phyloP scores from a whole-genome alignment of 352 stramenopile genomes.

The Phytophthora kernoviae region DNA sequence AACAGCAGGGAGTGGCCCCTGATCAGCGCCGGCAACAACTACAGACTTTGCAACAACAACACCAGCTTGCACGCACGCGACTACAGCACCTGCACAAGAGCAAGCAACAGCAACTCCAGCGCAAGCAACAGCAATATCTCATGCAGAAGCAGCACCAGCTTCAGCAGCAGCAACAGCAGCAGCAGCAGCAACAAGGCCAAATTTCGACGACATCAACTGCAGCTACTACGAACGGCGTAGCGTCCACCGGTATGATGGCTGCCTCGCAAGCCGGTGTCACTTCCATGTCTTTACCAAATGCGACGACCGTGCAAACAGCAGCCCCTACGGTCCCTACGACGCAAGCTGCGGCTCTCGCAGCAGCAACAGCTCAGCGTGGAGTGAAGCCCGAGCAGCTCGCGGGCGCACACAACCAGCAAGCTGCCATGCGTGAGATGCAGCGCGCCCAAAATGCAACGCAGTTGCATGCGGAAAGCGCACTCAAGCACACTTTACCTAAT shows the following conservation, averaged over 20 bases:
- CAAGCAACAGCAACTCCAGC: slow-evolving; percentile 82
- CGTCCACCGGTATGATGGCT: slow-evolving; percentile 37
- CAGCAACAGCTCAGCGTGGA: slow-evolving; percentile 30
- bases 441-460: slow-evolving; percentile 62
- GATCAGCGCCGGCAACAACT: slow-evolving; percentile 72
- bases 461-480: slow-evolving; percentile 39
- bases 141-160: slow-evolving; percentile 81
- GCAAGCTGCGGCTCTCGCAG: slow-evolving; percentile 28
- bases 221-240: slow-evolving; percentile 20
- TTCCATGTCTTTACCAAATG: slow-evolving; percentile 43
- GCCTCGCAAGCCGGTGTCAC: slow-evolving; percentile 36
- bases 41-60: slow-evolving; percentile 79
- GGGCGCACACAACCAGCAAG: slow-evolving; percentile 66
- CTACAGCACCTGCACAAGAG: slow-evolving; percentile 80
- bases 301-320: slow-evolving; percentile 43
- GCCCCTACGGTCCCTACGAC: slow-evolving; percentile 37
- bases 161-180: slow-evolving; percentile 59
- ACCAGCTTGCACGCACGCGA: slow-evolving; percentile 65
- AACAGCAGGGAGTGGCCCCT: slow-evolving; percentile 61
- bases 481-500: slow-evolving; percentile 41
- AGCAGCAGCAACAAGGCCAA: slow-evolving; percentile 56
- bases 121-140: slow-evolving; percentile 82
- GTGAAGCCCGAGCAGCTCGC: slow-evolving; percentile 68
- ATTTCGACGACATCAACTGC: slow-evolving; percentile 24
- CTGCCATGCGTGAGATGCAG: slow-evolving; percentile 63